Evolutionary conservation across 1,284 basidiomycete genomes (phyloP), one percentile per base, ranked within the genome.

Genomic region (Wolfiporia cocos): DNA sequence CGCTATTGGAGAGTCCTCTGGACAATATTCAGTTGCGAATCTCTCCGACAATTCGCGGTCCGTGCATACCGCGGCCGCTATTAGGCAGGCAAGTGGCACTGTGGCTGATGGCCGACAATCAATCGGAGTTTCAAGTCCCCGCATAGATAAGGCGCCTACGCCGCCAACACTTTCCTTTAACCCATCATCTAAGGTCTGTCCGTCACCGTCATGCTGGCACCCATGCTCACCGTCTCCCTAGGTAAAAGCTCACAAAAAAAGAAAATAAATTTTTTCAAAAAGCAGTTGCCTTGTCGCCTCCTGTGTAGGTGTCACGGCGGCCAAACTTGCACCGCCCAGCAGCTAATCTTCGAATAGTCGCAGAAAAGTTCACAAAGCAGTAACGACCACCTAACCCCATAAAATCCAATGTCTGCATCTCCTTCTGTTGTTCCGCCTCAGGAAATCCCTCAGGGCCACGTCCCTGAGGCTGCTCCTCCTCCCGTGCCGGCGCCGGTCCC

Each of bases 361-460:
- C 69, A 81, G 76, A 86, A 84, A 86, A 85, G 71, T 71, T 65
- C 71, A 77, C 72, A 84, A 84, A 86, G 78, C 82, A 86, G 84
- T 87, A 87, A 87, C 85, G 85, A 86, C 81, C 78, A 62, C 66
- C 54, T 67, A 72, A 68, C 63, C 63, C 55, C 53, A 66, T 65
- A 74, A 62, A 42, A 51, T 49, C 62, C 58, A 57, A 86, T 87
- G 82, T 81, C 84, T 63, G 73, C 81, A 20, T 50, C 62, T 38
- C 56, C 66, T 41, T 55, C 64, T 43, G 59, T 63, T 48, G 57
- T 54, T 44, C 55, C 57, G 30, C 47, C 60, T 44, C 61, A 62
- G 49, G 63, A 63, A 18, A 55, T 51, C 44, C 48, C 60, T 32
- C 57, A 65, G 48, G 42, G 38, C 23, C 54, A 45, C 41, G 62